A percentile compares a stretch with the other conserved stretches of the same genome.
phyloP scores from a whole-genome alignment of 2,329 filamentous ascomycete genomes.

The Penicillium aurantiogriseum region DNA sequence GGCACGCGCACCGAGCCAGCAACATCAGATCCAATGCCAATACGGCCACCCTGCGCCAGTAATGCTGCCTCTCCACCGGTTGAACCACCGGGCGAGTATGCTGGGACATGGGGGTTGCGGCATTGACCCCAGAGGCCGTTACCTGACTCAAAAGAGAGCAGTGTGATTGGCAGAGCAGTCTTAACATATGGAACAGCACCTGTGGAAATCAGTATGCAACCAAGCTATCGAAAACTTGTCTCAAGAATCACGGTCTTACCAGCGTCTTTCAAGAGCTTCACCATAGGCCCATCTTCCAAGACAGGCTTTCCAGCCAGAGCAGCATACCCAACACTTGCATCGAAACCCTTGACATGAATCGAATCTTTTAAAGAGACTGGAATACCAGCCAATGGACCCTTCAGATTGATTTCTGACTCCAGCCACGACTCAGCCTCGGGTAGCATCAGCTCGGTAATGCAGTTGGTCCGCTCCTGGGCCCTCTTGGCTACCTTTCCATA shows the following conservation, averaged over 20 bases:
- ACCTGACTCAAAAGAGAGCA: constrained; percentile 80
- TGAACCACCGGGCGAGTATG: constrained; percentile 84
- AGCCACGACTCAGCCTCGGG: constrained; percentile 73
- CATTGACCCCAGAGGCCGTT: constrained; percentile 78
- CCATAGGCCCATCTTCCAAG: constrained; percentile 67
- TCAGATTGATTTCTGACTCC: constrained; percentile 63
- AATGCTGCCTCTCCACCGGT: constrained; percentile 83
- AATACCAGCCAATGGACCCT: constrained; percentile 81
- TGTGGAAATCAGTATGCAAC: constrained; percentile 21
- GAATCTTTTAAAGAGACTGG: constrained; percentile 80
- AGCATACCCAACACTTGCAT: constrained; percentile 79
- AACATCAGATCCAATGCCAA: constrained; percentile 88
- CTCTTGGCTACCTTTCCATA: constrained; percentile 84
- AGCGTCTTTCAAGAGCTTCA: constrained; percentile 77
- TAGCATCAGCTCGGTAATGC: constrained; percentile 82
- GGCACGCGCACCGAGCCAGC: constrained; percentile 84
- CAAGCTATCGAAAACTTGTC: not conserved
- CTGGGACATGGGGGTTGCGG: constrained; percentile 78
- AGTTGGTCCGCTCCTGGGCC: constrained; percentile 85
- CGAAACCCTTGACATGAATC: constrained; percentile 77
- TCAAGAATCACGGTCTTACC: constrained; percentile 38
- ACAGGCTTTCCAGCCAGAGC: constrained; percentile 66
- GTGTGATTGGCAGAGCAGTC: constrained; percentile 82
- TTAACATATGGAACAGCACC: constrained; percentile 89
- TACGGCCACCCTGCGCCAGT: constrained; percentile 75